Conservation (phyloP, 2,329 filamentous ascomycete species). For the Aspergillus hiratsukae region DNA sequence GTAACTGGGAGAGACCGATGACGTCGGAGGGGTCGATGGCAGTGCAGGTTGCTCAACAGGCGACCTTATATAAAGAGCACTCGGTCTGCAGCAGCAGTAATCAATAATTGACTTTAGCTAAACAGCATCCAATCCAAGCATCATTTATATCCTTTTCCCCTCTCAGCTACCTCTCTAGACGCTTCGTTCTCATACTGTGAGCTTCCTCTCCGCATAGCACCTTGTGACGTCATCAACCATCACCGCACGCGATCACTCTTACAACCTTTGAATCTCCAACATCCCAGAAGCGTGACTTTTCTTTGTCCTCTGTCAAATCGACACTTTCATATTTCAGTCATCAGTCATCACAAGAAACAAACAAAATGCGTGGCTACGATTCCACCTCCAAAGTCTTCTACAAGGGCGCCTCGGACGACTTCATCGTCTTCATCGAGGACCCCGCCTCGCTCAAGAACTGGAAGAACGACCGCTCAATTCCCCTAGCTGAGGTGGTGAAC, state of each 20-base stretch:
- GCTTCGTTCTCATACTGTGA: not conserved
- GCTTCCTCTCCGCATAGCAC: not conserved
- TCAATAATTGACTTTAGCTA: not conserved
- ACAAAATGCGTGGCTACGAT: constrained; percentile 69
- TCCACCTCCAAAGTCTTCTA: constrained; percentile 74
- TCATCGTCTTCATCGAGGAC: constrained; percentile 52
- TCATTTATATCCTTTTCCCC: not conserved
- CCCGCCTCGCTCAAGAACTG: constrained; percentile 68
- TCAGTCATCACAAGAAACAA: constrained; percentile 3
- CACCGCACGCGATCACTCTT: not conserved
- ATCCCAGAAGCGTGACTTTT: not conserved
- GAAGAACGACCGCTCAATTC: constrained; percentile 72
- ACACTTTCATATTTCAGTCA: constrained; percentile 7
- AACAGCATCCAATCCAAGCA: not conserved
- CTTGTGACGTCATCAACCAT: constrained; percentile 19
- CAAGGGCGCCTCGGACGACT: constrained; percentile 70
- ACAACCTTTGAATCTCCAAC: not conserved
- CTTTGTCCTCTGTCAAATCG: not conserved
- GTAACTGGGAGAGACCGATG: constrained; percentile 14
- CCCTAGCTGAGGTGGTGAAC: constrained; percentile 78
- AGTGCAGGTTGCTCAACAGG: constrained; percentile 2
- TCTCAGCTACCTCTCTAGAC: not conserved
- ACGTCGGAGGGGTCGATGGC: constrained; percentile 13
- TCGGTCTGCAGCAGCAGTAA: not conserved
- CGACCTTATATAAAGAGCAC: not conserved